A percentile compares a stretch with the other conserved stretches of the same genome.
phyloP scores from a whole-genome alignment of 2,329 filamentous ascomycete species.

The Fusarium nygamai region DNA sequence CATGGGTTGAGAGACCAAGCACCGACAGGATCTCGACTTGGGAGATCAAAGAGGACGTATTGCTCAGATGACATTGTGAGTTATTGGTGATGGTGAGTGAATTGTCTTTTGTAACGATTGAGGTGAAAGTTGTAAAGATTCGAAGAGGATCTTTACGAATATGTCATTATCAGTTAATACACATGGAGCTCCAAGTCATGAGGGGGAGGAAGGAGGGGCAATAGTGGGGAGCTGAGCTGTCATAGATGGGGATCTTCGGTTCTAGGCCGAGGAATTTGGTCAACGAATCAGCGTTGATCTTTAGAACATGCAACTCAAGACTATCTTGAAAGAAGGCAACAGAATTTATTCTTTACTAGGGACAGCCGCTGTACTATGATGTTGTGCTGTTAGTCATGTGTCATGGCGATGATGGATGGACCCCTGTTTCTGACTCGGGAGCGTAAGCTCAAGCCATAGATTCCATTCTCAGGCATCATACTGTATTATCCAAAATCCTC shows the following conservation, averaged over 20 bases:
- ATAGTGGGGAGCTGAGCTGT: conserved; percentile 22
- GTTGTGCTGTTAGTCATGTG: too few relatives aligned
- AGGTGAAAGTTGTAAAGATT: not conserved
- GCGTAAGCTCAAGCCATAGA: not conserved
- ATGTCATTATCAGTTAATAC: not conserved
- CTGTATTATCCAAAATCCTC: not conserved
- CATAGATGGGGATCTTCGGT: not conserved
- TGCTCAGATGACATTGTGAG: conserved; percentile 47
- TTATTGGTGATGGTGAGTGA: not conserved
- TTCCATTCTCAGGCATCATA: not conserved
- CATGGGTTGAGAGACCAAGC: conserved; percentile 76
- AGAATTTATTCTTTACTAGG: not conserved
- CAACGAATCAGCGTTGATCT: not conserved
- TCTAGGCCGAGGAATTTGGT: not conserved
- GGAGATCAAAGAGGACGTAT: conserved; percentile 70
- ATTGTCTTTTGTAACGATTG: rapidly evolving
- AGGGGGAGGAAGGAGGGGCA: conserved; percentile 14
- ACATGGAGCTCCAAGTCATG: conserved; percentile 3
- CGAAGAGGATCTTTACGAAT: not conserved
- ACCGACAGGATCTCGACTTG: conserved; percentile 58
- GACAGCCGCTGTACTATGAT: too few relatives aligned
- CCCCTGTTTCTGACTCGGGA: not conserved
- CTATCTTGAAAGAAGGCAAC: not conserved
- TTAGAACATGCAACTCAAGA: not conserved
- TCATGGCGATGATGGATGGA: not conserved